phyloP scores from a whole-genome alignment of 108 stramenopile genomes.

The Skeletonema tropicum region DNA sequence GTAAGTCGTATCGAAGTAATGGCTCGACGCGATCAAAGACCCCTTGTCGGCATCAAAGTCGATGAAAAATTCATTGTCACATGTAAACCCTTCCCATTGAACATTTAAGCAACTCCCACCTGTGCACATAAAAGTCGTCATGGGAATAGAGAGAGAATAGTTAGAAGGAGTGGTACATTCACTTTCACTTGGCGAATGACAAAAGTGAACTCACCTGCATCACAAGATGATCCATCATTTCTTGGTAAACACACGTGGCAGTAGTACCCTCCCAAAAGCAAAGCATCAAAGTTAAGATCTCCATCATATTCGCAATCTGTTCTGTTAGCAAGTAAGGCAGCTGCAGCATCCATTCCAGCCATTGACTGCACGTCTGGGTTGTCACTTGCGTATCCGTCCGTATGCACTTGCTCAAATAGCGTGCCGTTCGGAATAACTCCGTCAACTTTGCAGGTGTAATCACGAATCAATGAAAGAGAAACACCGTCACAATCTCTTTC shows the following conservation, averaged over 20 bases:
- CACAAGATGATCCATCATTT: constrained; percentile 28
- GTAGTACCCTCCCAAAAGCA: constrained; percentile 59
- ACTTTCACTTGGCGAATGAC: not conserved
- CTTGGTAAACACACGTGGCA: constrained; percentile 50
- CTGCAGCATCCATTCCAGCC: constrained; percentile 55
- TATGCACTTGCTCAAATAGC: constrained; percentile 59
- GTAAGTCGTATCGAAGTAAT: not conserved
- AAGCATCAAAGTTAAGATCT: constrained; percentile 57
- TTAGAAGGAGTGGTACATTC: not conserved
- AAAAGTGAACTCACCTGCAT: constrained; percentile 1
- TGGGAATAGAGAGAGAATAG: not conserved
- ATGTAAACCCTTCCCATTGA: constrained; percentile 52
- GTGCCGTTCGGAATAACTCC: constrained; percentile 34
- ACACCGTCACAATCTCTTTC: not conserved
- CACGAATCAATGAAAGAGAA: constrained; percentile 17
- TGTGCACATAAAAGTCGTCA: not conserved
- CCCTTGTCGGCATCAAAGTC: not conserved
- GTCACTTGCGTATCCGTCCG: constrained; percentile 51
- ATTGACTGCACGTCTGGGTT: constrained; percentile 50
- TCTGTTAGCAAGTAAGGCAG: constrained; percentile 48
- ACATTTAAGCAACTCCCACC: constrained; percentile 36
- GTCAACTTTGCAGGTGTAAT: constrained; percentile 34
- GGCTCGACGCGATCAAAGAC: not conserved
- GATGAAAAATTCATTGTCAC: constrained; percentile 50
- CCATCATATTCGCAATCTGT: constrained; percentile 54